Base-by-base conservation (phyloP, 768 basidiomycete genomes). In the Phylloporus sp. region DNA sequence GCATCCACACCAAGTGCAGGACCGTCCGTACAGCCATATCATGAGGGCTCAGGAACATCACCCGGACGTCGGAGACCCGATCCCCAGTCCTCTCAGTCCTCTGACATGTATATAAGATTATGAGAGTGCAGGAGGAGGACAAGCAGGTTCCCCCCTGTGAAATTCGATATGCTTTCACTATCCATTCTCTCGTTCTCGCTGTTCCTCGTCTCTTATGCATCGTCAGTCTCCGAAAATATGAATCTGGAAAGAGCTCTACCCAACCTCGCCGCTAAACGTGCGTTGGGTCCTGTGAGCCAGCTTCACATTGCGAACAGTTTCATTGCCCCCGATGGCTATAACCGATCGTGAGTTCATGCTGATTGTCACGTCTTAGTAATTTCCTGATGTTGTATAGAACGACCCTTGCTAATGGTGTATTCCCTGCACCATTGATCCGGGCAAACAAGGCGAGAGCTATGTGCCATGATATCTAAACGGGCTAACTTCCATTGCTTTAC, bases 351-450 rank as follows among this genome's bases (percentile, higher is more conserved):
- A 31, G 46, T 36, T 21, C 21, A 36, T 15, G 9, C 17, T 27
- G 6, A 10, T 9, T n/a, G 10, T 24, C 11, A 6, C 9, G 10
- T 3, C 28, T 11, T 26, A 13, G 4, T 28, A 20, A 13, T n/a
- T 21, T 13, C 3, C 7, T 40, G 9, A 46, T n/a, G 4, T 18
- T 27, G 4, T 10, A 27, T 29, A 41, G 46, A 27, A 33, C 39
- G 6, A 15, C 21, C 14, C 33, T 47, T 28, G 34, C 23, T 11
- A 47, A 47, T 29, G 46, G 39, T 10, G 24, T 34, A 21, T 32
- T 72, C 38, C 78, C 74, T 13, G 76, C 67, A 0, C 74, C 75
- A 9, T 58, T 75, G 40, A 72, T 78, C 48, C 48, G 13, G 2
- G 71, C 64, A 4, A 56, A 60, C 36, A 78, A 76, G 52, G 62